Conservation (phyloP, 78 protist genomes). For the Speleostelium caveatum region DNA sequence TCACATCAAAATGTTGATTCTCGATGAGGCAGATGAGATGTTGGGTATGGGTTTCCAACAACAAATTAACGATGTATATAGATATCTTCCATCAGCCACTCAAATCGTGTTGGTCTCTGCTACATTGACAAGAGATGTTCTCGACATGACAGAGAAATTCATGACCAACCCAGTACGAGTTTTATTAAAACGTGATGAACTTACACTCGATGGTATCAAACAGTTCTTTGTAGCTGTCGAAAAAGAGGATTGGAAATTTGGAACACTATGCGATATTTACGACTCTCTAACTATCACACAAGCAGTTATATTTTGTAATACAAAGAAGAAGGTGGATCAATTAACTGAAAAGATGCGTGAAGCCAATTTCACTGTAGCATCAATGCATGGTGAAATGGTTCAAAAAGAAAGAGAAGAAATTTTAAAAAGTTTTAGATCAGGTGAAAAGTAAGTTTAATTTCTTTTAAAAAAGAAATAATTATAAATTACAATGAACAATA, state of each 20-base stretch:
- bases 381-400: conserved; percentile 98
- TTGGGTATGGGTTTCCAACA: conserved; percentile 95
- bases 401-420: conserved; percentile 95
- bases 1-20: conserved; percentile 93
- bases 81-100: conserved; percentile 93
- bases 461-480: not conserved
- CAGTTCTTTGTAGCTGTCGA: conserved; percentile 98
- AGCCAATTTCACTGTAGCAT: conserved; percentile 94
- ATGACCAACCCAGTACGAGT: conserved; percentile 97
- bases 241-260: conserved; percentile 99
- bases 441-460: conserved; percentile 71
- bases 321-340: conserved; percentile 92
- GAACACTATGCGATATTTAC: conserved; percentile 99
- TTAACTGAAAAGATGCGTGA: conserved; percentile 93
- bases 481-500: not conserved
- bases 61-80: conserved; percentile 98
- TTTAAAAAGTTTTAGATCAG: conserved; percentile 92
- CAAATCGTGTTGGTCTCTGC: conserved; percentile 98
- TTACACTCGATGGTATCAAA: conserved; percentile 97
- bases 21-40: conserved; percentile 99
- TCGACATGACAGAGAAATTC: conserved; percentile 94
- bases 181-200: conserved; percentile 98
- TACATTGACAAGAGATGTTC: conserved; percentile 98
- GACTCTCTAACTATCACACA: conserved; percentile 98
- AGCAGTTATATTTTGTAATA: conserved; percentile 98